Percentiles rank a stretch among this genome's conserved stretches.
These are phyloP conservation scores for Penicillium sp. DNA, from an alignment of 2,329 filamentous ascomycete genomes.

Conservation along the genomic window DNA sequence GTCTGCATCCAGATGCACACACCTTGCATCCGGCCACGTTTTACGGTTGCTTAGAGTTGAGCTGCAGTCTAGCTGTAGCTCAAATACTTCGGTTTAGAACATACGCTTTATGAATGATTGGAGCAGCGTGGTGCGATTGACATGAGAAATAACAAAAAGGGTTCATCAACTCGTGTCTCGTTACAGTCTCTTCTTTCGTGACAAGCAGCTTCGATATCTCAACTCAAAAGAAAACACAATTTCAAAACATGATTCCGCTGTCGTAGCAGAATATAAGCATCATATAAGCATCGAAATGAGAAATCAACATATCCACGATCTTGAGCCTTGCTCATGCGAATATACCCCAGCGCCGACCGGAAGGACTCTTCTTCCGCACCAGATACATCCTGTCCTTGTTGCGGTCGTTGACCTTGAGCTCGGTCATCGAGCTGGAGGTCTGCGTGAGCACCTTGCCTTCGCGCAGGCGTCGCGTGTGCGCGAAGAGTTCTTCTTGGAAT, in stretches of 20 bases:
- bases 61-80: background rate
- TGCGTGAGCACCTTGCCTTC: slow-evolving; percentile 45
- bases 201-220: slow-evolving; percentile 12
- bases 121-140: slow-evolving; percentile 7
- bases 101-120: slow-evolving; percentile 4
- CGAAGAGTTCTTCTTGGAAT: slow-evolving; percentile 67
- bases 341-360: slow-evolving; percentile 30
- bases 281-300: background rate
- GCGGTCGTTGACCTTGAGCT: slow-evolving; percentile 40
- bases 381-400: slow-evolving; percentile 44
- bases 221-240: slow-evolving; percentile 7
- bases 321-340: slow-evolving; percentile 17
- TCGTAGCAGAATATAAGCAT: background rate
- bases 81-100: background rate
- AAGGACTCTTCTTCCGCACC: slow-evolving; percentile 45
- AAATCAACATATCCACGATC: background rate
- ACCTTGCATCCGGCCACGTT: background rate
- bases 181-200: slow-evolving; percentile 13
- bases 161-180: slow-evolving; percentile 23
- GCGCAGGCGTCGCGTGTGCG: slow-evolving; percentile 62
- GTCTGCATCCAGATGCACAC: background rate
- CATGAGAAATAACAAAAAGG: slow-evolving; percentile 6
- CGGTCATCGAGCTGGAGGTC: slow-evolving; percentile 35
- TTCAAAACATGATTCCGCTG: background rate
- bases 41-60: background rate